These are phyloP conservation scores for Luffa aegyptiaca DNA, from an alignment of 306 rosid genomes.

Conservation along the genomic window DNA sequence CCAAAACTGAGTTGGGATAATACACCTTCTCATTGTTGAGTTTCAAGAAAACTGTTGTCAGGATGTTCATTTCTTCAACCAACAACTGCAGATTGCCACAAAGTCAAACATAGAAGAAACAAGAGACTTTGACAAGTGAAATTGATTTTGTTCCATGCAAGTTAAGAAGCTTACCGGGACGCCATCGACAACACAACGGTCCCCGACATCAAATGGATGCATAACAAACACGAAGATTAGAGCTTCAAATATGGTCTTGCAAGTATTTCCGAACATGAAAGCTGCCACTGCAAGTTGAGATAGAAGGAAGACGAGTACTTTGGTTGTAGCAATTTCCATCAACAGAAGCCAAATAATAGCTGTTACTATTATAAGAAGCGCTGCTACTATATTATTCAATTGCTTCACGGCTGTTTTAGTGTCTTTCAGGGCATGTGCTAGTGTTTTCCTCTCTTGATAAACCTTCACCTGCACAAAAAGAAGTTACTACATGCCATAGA, in stretches of 20 bases:
- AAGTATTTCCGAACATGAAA: slow-evolving; percentile 88
- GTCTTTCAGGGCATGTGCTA: slow-evolving; percentile 76
- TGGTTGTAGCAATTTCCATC: slow-evolving; percentile 80
- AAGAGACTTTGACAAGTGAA: neutral
- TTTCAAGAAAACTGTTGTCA: slow-evolving; percentile 79
- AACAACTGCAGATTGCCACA: slow-evolving; percentile 38
- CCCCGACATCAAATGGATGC: slow-evolving; percentile 98
- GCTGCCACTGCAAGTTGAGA: slow-evolving; percentile 67
- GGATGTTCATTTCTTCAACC: slow-evolving; percentile 95
- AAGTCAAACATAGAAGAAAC: neutral
- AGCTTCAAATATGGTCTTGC: slow-evolving; percentile 82
- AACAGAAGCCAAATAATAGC: slow-evolving; percentile 69
- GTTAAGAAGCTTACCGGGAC: slow-evolving; percentile 42
- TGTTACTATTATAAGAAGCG: slow-evolving; percentile 33
- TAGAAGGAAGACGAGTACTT: slow-evolving; percentile 66
- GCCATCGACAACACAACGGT: slow-evolving; percentile 78
- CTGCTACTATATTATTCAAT: slow-evolving; percentile 59
- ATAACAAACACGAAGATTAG: slow-evolving; percentile 80
- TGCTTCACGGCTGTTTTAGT: slow-evolving; percentile 89
- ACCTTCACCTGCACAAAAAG: slow-evolving; percentile 58
- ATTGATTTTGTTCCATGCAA: neutral
- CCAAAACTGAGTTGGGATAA: slow-evolving; percentile 76
- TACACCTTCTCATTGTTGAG: slow-evolving; percentile 74
- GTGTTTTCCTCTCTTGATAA: slow-evolving; percentile 68
- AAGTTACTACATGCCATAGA: neutral